phyloP scores from a whole-genome alignment of 805 yeast genomes.

The Maudiozyma serrabonitensis region DNA sequence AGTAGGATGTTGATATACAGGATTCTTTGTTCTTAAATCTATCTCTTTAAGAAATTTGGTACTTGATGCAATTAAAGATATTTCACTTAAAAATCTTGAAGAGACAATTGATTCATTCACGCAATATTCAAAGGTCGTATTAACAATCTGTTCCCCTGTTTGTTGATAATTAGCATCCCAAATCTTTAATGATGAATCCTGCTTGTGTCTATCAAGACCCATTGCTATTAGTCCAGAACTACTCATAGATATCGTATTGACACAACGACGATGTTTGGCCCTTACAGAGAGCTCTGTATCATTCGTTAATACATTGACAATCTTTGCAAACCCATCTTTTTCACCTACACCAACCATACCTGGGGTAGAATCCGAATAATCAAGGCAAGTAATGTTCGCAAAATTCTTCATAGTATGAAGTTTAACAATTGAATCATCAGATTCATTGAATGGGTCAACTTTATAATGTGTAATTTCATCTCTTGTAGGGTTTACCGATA shows the following conservation, averaged over 20 bases:
- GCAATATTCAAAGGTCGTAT: conserved; percentile 48
- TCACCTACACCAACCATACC: conserved; percentile 72
- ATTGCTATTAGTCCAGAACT: conserved; percentile 56
- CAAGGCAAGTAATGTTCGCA: conserved; percentile 56
- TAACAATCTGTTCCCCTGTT: conserved; percentile 41
- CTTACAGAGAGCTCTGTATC: conserved; percentile 27
- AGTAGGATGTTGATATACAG: conserved; percentile 66
- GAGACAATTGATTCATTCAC: conserved; percentile 70
- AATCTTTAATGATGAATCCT: conserved; percentile 64
- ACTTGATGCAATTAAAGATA: conserved; percentile 60
- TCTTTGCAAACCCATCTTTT: conserved; percentile 52
- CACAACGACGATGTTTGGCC: conserved; percentile 62
- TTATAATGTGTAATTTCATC: conserved; percentile 67
- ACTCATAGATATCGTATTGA: conserved; percentile 67
- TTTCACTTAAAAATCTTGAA: conserved; percentile 53
- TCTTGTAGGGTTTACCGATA: conserved; percentile 67
- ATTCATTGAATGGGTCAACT: conserved; percentile 39
- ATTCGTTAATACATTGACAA: conserved; percentile 45
- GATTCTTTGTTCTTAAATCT: conserved; percentile 57
- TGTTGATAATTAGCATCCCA: conserved; percentile 68
- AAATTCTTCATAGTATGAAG: conserved; percentile 51
- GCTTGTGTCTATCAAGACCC: conserved; percentile 71
- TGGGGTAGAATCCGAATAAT: conserved; percentile 43
- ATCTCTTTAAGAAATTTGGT: conserved; percentile 69
- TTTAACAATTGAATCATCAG: conserved; percentile 45